Evolutionary conservation across 2,329 filamentous ascomycete species (phyloP), one percentile per base, ranked within the genome.

Genomic region (Stagonosporopsis tanaceti): DNA sequence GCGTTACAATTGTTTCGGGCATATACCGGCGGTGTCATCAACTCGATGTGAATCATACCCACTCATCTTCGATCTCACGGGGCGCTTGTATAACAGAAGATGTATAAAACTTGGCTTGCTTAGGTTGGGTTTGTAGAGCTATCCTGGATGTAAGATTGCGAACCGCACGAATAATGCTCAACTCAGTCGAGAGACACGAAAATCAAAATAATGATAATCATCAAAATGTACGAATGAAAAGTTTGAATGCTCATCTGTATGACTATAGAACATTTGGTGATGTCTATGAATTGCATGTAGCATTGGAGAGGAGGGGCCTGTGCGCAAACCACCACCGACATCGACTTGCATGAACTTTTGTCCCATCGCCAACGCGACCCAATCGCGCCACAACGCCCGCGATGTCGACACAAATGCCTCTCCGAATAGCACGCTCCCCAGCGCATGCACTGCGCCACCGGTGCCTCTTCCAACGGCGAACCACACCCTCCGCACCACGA

Each of bases 321-420:
- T 53, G 48, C 55, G 17, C 37, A 27, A 34, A 34, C 32, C 32
- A 34, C 32, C 32, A n/a, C 32, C 32, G 32, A 24, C 53, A 30
- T 56, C 38, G 32, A 45, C 17, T 32, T 45, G 9, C 14, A 27
- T 44, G 50, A 55, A 55, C 47, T 54, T 52, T 50, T 51, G 52
- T 47, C 8, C 45, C 47, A 55, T 47, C 42, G 39, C 41, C 35
- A 39, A 39, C 41, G 51, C 51, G 47, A 51, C 28, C 47, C 37
- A 57, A 9, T 47, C 51, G 57, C 57, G 56, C 50, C 46, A 47
- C 53, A 44, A 52, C 53, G 30, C 42, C 44, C 59, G 61, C 44
- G 14, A 74, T 74, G 71, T 67, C 70, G 47, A 66, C 65, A 50
- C 66, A 68, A 30, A 47, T 70, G 28, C 69, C 70, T 2, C 54